Evolutionary conservation across 352 stramenopile genomes (phyloP), one percentile per base, ranked within the genome.

Genomic region (Peronospora belbahrii): DNA sequence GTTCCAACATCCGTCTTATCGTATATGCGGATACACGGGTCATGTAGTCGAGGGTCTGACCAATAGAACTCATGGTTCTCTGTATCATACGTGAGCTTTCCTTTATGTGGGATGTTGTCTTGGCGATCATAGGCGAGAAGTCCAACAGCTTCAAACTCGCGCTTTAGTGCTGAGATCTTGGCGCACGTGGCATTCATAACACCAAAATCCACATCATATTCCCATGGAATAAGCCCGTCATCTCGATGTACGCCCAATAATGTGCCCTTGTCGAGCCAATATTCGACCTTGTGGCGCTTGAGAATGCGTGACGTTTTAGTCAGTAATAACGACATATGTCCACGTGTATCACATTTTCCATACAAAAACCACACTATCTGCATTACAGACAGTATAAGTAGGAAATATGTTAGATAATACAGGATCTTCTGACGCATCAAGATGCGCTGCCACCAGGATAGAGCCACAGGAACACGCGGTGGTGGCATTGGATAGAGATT

Each of bases 181-280:
- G 47, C 61, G 34, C 76, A 90, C 22, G 75, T 84, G 14, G 59
- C 52, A 45, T 88, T 87, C 72, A 85, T 77, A 8, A 90, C 71
- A 37, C 78, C 78, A n/a, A 90, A 37, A 53, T 90, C 78, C 14
- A 87, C 74, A 33, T 90, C 75, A 34, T 88, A 88, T 37, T 90
- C 78, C 73, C 74, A 88, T 10, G 75, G 76, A 48, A 90, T 90
- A 24, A 90, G 58, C 3, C 71, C 75, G 2, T 73, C 53, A 43
- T 90, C 74, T 14, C 78, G 75, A 23, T 86, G 65, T 23, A 87
- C 64, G 24, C 78, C 75, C 11, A 88, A 52, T 2, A 90, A 59
- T 39, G 78, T 86, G 42, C 78, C 75, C 52, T 86, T 87, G 66
- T 90, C 78, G 15, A 90, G 70, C 78, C 78, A 90, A 42, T 87